Evolutionary conservation across 2,329 filamentous ascomycete genomes (phyloP).

Genomic region (Arthrobotrys iridis): DNA sequence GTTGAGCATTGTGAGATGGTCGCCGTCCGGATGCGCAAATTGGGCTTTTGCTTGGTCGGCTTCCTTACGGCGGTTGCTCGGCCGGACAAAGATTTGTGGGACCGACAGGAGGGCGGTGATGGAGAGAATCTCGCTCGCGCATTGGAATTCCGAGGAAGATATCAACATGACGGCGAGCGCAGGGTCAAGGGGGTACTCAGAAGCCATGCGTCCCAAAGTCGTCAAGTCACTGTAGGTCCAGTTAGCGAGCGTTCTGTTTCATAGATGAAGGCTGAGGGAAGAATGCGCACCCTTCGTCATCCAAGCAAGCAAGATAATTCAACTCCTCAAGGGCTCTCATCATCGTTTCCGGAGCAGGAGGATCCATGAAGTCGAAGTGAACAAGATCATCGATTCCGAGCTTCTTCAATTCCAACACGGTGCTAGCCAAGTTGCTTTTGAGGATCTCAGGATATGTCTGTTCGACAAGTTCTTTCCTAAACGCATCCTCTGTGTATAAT

Average conservation of each 20-base stretch:
- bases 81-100: constrained; percentile 90
- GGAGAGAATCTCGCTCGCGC: constrained; percentile 96
- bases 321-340: constrained; percentile 98
- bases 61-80: constrained; percentile 82
- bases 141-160: constrained; percentile 96
- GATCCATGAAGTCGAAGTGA: constrained; percentile 99
- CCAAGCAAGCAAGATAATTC: constrained; percentile 94
- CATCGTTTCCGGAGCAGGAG: constrained; percentile 94
- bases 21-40: constrained; percentile 91
- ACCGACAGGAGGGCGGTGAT: constrained; percentile 94
- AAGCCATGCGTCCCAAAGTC: constrained; percentile 82
- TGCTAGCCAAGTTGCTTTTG: constrained; percentile 91
- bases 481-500: constrained; percentile 91
- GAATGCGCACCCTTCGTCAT: constrained; percentile 77
- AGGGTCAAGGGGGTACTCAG: constrained; percentile 94
- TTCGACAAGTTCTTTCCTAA: constrained; percentile 97
- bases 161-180: constrained; percentile 97
- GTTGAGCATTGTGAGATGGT: constrained; percentile 95
- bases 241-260: background rate
- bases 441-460: constrained; percentile 97
- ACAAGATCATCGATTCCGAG: constrained; percentile 94
- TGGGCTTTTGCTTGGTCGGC: constrained; percentile 97
- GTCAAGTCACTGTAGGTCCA: constrained; percentile 73
- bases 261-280: background rate
- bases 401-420: constrained; percentile 96